phyloP scores from a whole-genome alignment of 2,329 filamentous ascomycete species.

The Macrophomina tecta region DNA sequence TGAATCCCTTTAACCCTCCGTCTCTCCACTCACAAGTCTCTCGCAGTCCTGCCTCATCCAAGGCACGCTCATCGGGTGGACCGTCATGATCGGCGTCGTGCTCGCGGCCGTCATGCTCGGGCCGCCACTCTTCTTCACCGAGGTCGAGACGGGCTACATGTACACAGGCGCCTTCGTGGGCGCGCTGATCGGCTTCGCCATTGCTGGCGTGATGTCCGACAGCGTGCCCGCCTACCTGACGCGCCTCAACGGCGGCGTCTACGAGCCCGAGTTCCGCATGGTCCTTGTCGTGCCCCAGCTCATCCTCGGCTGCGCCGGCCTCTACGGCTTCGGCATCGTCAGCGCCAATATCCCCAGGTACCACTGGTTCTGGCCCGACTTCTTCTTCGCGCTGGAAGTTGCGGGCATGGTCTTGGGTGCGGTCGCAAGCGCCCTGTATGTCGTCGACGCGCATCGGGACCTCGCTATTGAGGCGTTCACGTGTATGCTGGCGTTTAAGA shows the following conservation, averaged over 20 bases:
- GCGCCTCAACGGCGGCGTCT: conserved; percentile 72
- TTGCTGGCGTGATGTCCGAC: conserved; percentile 79
- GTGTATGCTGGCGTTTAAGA: conserved; percentile 90
- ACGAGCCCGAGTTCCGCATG: conserved; percentile 67
- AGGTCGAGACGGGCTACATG: conserved; percentile 82
- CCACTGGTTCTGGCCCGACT: conserved; percentile 74
- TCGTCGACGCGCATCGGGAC: conserved; percentile 92
- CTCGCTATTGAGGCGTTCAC: conserved; percentile 89
- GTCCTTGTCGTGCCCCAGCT: conserved; percentile 83
- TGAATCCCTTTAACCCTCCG: conserved; percentile 29
- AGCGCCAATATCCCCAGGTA: conserved; percentile 66
- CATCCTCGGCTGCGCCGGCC: conserved; percentile 75
- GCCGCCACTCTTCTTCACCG: conserved; percentile 79
- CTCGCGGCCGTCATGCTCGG: conserved; percentile 82
- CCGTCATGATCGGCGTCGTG: conserved; percentile 86
- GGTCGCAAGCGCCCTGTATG: conserved; percentile 83
- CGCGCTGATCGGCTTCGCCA: conserved; percentile 74
- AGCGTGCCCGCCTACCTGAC: conserved; percentile 74
- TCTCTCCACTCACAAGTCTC: background rate
- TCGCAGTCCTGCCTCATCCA: conserved; percentile 71
- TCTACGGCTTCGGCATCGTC: conserved; percentile 85
- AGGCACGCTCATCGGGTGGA: conserved; percentile 93
- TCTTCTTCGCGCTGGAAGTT: conserved; percentile 85
- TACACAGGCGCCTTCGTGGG: conserved; percentile 88
- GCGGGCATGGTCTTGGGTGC: conserved; percentile 92